A percentile compares a stretch with the other conserved stretches of the same genome.
These are phyloP conservation scores for Carallia brachiata DNA, from an alignment of 345 rosid genomes.

Conservation along the genomic window DNA sequence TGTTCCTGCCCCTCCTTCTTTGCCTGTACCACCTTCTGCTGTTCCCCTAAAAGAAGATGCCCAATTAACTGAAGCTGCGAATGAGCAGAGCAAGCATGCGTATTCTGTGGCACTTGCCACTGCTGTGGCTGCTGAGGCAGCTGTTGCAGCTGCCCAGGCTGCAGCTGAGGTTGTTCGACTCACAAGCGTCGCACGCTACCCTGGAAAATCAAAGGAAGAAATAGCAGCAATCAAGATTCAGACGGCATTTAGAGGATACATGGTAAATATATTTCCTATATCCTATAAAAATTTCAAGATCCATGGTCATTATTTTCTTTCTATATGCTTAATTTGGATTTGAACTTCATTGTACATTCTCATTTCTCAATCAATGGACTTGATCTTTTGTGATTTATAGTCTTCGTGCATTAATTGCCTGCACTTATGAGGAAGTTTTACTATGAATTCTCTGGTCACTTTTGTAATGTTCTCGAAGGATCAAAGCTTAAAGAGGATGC, in stretches of 20 bases:
- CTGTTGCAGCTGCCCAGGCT: conserved; percentile 36
- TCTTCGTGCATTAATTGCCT: too few relatives aligned
- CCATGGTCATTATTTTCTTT: background rate
- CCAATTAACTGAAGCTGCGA: conserved; percentile 43
- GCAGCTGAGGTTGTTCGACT: conserved; percentile 48
- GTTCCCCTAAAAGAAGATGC: conserved; percentile 39
- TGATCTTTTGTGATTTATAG: too few relatives aligned
- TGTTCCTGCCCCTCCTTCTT: conserved; percentile 15
- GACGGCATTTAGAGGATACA: conserved; percentile 76
- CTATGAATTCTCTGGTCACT: background rate
- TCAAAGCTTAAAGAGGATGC: too few relatives aligned
- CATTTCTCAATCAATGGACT: too few relatives aligned
- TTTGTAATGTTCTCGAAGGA: background rate
- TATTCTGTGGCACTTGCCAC: conserved; percentile 34
- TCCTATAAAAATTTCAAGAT: background rate
- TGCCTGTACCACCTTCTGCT: conserved; percentile 38
- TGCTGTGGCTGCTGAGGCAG: conserved; percentile 57
- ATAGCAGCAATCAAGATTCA: conserved; percentile 87
- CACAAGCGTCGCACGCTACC: conserved; percentile 29
- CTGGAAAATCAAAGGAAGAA: conserved; percentile 72
- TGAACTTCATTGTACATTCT: too few relatives aligned
- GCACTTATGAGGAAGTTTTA: background rate
- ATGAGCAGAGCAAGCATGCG: conserved; percentile 40
- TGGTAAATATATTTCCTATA: conserved; percentile 43
- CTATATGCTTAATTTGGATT: too few relatives aligned